Base-by-base conservation (phyloP, 495 filamentous ascomycete genomes). In the Rostrohypoxylon terebratum region DNA sequence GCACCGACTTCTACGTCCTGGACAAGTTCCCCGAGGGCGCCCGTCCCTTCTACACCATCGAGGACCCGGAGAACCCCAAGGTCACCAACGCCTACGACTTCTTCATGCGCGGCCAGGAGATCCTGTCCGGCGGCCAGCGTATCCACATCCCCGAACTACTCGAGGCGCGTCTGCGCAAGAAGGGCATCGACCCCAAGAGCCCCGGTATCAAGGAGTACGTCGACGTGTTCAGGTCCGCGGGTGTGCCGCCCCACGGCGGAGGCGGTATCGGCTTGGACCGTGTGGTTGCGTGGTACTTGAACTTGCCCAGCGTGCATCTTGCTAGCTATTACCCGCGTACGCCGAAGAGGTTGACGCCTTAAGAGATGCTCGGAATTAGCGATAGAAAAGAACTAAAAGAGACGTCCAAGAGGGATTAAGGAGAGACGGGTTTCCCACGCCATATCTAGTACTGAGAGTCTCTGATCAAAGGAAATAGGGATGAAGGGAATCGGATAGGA, bases 101-200 rank as follows among this genome's bases (percentile, higher is more conserved):
- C 85, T 94, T 96, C 86, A 75, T 97, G 91, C 90, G 94, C 71
- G 92, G 92, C 18, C 92, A 97, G 81, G 94, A 95, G 81, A 94
- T 96, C 78, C 88, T 94, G 81, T 92, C 89, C 11, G 94, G 94
- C 58, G 93, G 92, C 28, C 93, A 97, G 84, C 92, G 93, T 81
- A 90, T 97, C 75, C 86, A 97, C 85, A 80, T 91, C 71, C 86
- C 92, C 38, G 85, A 83, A 36, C 86, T 91, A 79, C 85, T 97
- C 45, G 86, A 89, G 76, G 86, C 85, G 8, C 86, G 88, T 10
- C 92, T 97, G 84, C 78, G 83, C 50, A 81, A 82, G 62, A 92
- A 95, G 83, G 92, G 91, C 11, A 78, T 97, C 40, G 88, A 94
- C 77, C 92, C 93, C 3, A 78, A 84, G 40, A 87, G 89, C 73